Evolutionary conservation across 1,139 yeast species (phyloP).

Genomic region (Geotrichum aggregatum): DNA sequence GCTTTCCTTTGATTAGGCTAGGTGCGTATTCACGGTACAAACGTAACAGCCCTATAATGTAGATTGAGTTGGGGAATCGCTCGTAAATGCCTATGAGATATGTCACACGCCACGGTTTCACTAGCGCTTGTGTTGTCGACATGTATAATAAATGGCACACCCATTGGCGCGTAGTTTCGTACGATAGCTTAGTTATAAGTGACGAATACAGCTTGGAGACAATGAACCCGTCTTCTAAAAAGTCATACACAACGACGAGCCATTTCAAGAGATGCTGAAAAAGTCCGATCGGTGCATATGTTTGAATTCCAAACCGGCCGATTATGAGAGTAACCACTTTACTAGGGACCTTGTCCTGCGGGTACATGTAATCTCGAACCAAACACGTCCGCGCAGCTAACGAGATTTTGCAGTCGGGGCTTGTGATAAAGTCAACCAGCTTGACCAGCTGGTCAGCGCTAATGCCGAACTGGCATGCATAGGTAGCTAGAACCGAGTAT

Average conservation of each 20-base stretch:
- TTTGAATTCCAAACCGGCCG: conserved; percentile 5
- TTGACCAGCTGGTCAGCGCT: conserved; percentile 13
- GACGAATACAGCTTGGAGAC: conserved; percentile 37
- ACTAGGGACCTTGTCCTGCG: conserved; percentile 19
- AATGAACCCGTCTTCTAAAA: conserved; percentile 31
- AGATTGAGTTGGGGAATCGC: conserved; percentile 37
- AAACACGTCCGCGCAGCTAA: conserved; percentile 15
- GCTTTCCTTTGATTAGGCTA: conserved; percentile 28
- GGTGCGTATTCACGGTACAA: conserved; percentile 36
- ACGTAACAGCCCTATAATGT: conserved; percentile 35
- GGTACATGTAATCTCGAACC: conserved; percentile 22
- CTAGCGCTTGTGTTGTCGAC: conserved; percentile 35
- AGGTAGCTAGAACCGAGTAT: conserved; percentile 6
- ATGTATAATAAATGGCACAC: conserved; percentile 45
- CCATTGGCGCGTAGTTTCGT: conserved; percentile 45
- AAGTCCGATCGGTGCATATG: conserved; percentile 11
- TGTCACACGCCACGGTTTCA: conserved; percentile 41
- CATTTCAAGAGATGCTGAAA: conserved; percentile 38
- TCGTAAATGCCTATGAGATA: conserved; percentile 37
- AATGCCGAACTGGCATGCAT: conserved; percentile 20
- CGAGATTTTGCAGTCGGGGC: conserved; percentile 18
- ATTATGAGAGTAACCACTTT: conserved; percentile 20
- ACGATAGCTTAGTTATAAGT: conserved; percentile 45
- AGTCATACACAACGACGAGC: conserved; percentile 40
- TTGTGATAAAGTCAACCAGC: conserved; percentile 18